These are phyloP conservation scores for Chytridiales sp. DNA, from an alignment of 371 early-diverging fungal genomes.

Conservation along the genomic window DNA sequence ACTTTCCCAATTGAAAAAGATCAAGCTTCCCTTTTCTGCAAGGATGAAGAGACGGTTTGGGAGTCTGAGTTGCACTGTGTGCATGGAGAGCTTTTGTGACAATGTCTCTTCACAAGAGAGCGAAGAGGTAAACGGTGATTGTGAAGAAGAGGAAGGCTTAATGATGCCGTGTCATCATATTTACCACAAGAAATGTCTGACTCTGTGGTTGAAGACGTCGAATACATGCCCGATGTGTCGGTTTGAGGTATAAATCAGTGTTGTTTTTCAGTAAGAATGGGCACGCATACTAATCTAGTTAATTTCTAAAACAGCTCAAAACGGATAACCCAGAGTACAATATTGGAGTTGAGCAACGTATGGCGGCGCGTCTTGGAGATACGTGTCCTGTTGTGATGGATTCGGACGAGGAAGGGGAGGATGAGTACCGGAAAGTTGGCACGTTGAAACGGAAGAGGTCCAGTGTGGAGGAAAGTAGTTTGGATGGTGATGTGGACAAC, in stretches of 20 bases:
- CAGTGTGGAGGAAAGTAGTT: too few relatives aligned
- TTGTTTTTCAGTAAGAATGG: constrained; percentile 8
- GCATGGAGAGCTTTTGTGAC: background rate
- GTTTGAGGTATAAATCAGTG: constrained; percentile 23
- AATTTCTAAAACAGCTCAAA: background rate
- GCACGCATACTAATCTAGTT: background rate
- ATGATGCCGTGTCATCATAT: constrained; percentile 77
- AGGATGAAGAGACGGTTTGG: background rate
- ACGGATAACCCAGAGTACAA: constrained; percentile 13
- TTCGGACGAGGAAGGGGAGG: too few relatives aligned
- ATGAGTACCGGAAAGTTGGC: too few relatives aligned
- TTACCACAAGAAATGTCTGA: constrained; percentile 85
- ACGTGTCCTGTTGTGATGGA: too few relatives aligned
- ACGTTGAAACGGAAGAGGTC: too few relatives aligned
- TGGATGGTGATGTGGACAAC: too few relatives aligned
- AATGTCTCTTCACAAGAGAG: background rate
- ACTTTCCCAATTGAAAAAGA: background rate
- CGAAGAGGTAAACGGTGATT: background rate
- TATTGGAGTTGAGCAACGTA: background rate
- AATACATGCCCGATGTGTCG: constrained; percentile 88
- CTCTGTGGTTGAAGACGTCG: constrained; percentile 83
- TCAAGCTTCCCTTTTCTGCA: background rate
- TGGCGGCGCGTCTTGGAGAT: constrained; percentile 8
- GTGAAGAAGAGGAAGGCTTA: background rate
- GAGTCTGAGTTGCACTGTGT: constrained; percentile 1